These are phyloP conservation scores for Globisporangium nodosum DNA, from an alignment of 352 stramenopile species.

Conservation along the genomic window DNA sequence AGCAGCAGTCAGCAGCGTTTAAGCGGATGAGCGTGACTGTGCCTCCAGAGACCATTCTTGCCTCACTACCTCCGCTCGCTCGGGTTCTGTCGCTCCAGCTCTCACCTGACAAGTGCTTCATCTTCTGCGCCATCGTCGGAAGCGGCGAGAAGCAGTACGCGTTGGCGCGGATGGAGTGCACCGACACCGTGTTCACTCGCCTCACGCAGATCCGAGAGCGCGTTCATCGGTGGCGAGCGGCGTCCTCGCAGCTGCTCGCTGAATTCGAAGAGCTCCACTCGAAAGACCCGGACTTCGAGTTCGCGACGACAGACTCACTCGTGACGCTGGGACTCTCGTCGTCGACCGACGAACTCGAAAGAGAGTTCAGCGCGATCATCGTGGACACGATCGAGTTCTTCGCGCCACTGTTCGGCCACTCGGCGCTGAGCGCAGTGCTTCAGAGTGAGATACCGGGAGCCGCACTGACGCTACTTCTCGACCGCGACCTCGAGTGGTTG, in stretches of 20 bases:
- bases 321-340: not conserved
- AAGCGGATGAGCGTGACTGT: constrained; percentile 48
- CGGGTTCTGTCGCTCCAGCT: constrained; percentile 58
- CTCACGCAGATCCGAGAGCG: constrained; percentile 24
- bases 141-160: constrained; percentile 34
- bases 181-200: constrained; percentile 17
- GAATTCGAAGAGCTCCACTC: constrained; percentile 29
- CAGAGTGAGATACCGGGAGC: constrained; percentile 39
- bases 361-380: constrained; percentile 47
- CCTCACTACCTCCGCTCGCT: constrained; percentile 26
- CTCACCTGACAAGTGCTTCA: constrained; percentile 57
- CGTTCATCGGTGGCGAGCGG: constrained; percentile 31
- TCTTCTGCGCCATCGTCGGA: constrained; percentile 43
- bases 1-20: constrained; percentile 56
- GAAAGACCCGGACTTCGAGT: constrained; percentile 39
- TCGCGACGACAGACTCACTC: constrained; percentile 10
- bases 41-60: constrained; percentile 35
- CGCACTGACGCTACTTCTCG: constrained; percentile 43
- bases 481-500: constrained; percentile 40
- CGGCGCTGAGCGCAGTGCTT: constrained; percentile 28
- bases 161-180: constrained; percentile 62
- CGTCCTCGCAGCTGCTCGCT: constrained; percentile 31
- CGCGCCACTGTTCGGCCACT: constrained; percentile 45
- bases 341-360: constrained; percentile 38
- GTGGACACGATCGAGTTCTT: constrained; percentile 39